A percentile compares a stretch with the other conserved stretches of the same genome.
Evolutionary conservation across 2,329 filamentous ascomycete genomes (phyloP).

Genomic region (Hymenotorrendiella dingleyae): DNA sequence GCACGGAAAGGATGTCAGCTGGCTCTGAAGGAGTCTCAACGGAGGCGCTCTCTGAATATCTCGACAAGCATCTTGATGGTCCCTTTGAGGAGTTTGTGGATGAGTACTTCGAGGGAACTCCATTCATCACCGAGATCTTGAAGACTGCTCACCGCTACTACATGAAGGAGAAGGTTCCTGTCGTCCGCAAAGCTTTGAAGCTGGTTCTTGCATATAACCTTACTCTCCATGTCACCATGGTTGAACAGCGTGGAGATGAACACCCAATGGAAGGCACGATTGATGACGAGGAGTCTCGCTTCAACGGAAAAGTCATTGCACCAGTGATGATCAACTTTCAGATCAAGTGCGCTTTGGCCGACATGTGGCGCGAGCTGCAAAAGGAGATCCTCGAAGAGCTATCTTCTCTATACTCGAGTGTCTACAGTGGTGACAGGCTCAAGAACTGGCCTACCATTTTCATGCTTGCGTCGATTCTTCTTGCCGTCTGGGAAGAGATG

Average conservation of each 20-base stretch:
- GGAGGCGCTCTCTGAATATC: conserved; percentile 78
- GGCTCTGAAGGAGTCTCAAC: conserved; percentile 82
- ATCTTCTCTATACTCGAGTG: conserved; percentile 88
- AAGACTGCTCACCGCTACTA: conserved; percentile 96
- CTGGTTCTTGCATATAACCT: conserved; percentile 93
- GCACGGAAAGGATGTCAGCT: conserved; percentile 82
- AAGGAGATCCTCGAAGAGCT: conserved; percentile 95
- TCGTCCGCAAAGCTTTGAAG: conserved; percentile 93
- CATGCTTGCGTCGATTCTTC: conserved; percentile 87
- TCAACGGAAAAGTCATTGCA: conserved; percentile 82
- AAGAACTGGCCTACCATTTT: conserved; percentile 99
- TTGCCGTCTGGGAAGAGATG: conserved; percentile 97
- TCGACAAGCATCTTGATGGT: conserved; percentile 89
- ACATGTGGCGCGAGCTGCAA: conserved; percentile 97
- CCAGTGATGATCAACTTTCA: conserved; percentile 99
- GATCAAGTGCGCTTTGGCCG: conserved; percentile 93
- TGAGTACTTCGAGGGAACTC: conserved; percentile 92
- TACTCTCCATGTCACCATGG: conserved; percentile 89
- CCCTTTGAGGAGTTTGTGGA: conserved; percentile 92
- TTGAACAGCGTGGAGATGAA: conserved; percentile 82
- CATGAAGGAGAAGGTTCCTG: conserved; percentile 76
- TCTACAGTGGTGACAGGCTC: conserved; percentile 93
- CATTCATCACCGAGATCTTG: conserved; percentile 90
- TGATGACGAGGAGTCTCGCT: conserved; percentile 79
- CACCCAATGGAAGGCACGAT: conserved; percentile 75